phyloP scores from a whole-genome alignment of 805 yeast species.

The Yamadazyma akitaensis region DNA sequence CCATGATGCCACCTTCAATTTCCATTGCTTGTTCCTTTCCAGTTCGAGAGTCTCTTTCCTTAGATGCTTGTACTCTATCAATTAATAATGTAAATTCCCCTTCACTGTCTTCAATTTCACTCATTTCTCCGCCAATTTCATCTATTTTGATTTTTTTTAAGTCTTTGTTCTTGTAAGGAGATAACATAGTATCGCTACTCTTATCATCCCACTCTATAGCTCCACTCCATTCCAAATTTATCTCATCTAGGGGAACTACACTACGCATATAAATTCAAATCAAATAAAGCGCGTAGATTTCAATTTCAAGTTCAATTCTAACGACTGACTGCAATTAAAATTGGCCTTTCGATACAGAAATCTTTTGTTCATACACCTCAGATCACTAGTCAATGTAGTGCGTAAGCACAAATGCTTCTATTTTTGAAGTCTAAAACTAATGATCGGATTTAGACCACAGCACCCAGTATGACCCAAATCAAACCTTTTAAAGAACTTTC shows the following conservation, averaged over 20 bases:
- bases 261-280: neutral
- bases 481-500: neutral
- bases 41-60: neutral
- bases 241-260: slow-evolving; percentile 14
- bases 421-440: neutral
- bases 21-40: neutral
- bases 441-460: slow-evolving; percentile 1
- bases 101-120: slow-evolving; percentile 11
- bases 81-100: slow-evolving; percentile 9
- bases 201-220: neutral
- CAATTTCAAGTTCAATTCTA: slow-evolving; percentile 7
- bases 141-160: neutral
- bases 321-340: slow-evolving; percentile 6
- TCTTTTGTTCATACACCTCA: neutral
- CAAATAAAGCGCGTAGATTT: slow-evolving; percentile 1
- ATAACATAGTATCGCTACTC: neutral
- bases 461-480: slow-evolving; percentile 5
- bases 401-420: slow-evolving; percentile 1
- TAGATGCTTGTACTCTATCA: neutral
- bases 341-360: neutral
- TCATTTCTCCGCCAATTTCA: neutral
- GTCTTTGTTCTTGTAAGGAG: neutral
- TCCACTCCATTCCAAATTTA: slow-evolving; percentile 8
- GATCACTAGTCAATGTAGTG: slow-evolving; percentile 3
- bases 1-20: neutral